A percentile compares a stretch with the other conserved stretches of the same genome.
These are phyloP conservation scores for Trichosporon sp. DNA, from an alignment of 1,284 basidiomycete genomes.

Conservation along the genomic window DNA sequence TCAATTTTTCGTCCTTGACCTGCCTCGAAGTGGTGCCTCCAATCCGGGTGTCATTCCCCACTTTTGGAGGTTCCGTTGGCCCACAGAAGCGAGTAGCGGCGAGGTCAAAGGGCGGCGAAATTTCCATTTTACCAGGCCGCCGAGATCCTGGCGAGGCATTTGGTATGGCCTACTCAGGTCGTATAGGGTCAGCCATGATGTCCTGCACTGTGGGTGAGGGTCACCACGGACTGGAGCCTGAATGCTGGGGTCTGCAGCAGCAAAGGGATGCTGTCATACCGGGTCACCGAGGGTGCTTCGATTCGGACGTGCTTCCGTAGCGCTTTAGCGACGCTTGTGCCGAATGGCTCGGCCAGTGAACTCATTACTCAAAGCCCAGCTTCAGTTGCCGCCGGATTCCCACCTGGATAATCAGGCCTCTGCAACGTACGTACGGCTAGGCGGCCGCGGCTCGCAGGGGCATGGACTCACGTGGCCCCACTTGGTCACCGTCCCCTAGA, in stretches of 20 bases:
- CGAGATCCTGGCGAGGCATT: background rate
- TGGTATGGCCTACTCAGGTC: no score
- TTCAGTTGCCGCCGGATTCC: background rate
- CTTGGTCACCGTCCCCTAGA: background rate
- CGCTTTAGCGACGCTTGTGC: no score
- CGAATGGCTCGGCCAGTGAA: no score
- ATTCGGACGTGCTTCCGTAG: background rate
- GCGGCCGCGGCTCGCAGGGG: background rate
- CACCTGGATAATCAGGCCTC: no score
- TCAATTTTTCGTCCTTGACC: background rate
- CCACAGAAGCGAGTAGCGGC: background rate
- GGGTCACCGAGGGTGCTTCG: background rate
- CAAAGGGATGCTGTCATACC: background rate
- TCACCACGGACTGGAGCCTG: background rate
- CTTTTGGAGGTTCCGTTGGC: background rate
- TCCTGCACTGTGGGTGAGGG: background rate
- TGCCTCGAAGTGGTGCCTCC: background rate
- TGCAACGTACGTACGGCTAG: no score
- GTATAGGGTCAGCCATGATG: background rate
- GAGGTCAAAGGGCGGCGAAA: background rate
- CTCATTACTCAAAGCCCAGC: no score
- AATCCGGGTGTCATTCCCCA: background rate
- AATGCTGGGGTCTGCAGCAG: background rate
- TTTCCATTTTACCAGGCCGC: background rate
- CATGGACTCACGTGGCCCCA: background rate